phyloP scores from a whole-genome alignment of 805 yeast genomes.

The Zygosaccharomyces bisporus region DNA sequence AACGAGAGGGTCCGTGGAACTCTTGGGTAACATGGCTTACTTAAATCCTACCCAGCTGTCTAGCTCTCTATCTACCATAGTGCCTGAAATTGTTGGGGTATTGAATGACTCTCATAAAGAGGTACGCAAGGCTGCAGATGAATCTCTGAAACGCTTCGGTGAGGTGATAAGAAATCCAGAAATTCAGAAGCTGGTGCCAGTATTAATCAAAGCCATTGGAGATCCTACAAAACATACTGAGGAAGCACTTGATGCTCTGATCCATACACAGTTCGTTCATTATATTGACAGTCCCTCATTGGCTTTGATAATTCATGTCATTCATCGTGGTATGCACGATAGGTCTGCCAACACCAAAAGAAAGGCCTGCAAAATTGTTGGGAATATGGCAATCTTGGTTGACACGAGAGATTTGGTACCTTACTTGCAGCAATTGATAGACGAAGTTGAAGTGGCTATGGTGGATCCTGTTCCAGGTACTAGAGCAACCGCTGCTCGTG shows the following conservation, averaged over 20 bases:
- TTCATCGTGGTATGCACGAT: slow-evolving; percentile 92
- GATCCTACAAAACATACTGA: slow-evolving; percentile 92
- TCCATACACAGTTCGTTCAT: slow-evolving; percentile 91
- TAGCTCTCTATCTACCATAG: slow-evolving; percentile 79
- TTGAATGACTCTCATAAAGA: slow-evolving; percentile 94
- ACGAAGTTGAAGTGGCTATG: slow-evolving; percentile 88
- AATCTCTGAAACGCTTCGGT: slow-evolving; percentile 84
- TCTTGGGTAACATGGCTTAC: slow-evolving; percentile 97
- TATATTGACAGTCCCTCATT: slow-evolving; percentile 97
- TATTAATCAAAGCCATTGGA: slow-evolving; percentile 84
- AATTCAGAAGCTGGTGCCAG: slow-evolving; percentile 87
- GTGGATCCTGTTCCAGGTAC: slow-evolving; percentile 98
- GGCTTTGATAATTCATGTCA: slow-evolving; percentile 90
- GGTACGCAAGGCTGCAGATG: slow-evolving; percentile 92
- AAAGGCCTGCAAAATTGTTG: slow-evolving; percentile 96
- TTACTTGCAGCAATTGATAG: slow-evolving; percentile 70
- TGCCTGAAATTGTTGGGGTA: slow-evolving; percentile 95
- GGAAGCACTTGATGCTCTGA: slow-evolving; percentile 76
- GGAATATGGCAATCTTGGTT: slow-evolving; percentile 95
- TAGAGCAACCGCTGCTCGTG: slow-evolving; percentile 95
- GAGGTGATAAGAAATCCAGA: slow-evolving; percentile 97
- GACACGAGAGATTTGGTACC: slow-evolving; percentile 83
- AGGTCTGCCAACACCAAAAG: slow-evolving; percentile 90
- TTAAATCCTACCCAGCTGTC: slow-evolving; percentile 92
- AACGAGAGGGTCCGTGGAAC: slow-evolving; percentile 93